Evolutionary conservation across 2,329 filamentous ascomycete species (phyloP), one percentile per base, ranked within the genome.

Genomic region (Colletotrichum sidae): DNA sequence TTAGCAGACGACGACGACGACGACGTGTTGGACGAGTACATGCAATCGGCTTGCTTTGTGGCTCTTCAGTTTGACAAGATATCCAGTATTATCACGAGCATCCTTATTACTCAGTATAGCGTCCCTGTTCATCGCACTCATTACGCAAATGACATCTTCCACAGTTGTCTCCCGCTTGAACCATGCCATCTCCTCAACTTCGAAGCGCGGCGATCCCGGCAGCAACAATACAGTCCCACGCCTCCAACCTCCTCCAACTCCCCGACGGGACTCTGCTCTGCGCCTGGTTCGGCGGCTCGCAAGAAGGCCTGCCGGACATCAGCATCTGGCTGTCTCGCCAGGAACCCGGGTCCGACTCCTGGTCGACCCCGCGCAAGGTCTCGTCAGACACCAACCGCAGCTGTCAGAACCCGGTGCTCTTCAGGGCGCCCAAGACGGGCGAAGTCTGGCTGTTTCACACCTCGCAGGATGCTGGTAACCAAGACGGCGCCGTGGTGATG

Each of bases 351-450:
- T 62, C 74, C 0, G 56, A 54, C 0, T 50, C 67, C 3, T 83
- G 80, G 80, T 69, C 70, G 0, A 42, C 67, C 0, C 75, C 80
- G 0, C 53, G 69, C 0, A 80, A 74, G 54, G 74, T 82, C 2
- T 80, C 80, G 0, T 75, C 74, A 9, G 81, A 80, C 60, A 62
- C 72, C 5, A 71, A 73, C 17, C 75, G 79, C 12, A 82, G 80
- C 67, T 80, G 81, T 46, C 80, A 83, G 65, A 83, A 83, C 39
- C 81, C 80, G 0, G 74, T 83, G 1, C 68, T 83, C 3, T 82
- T 82, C 60, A 70, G 70, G 6, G 74, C 73, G 2, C 78, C 79
- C 1, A 65, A 67, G 1, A 76, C 72, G 0, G 73, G 72, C 1
- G 70, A 74, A 1, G 49, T 83, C 1, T 80, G 81, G 79, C 69